These are phyloP conservation scores for Crithidia brevicula DNA, from an alignment of 208 protist species.

Conservation along the genomic window DNA sequence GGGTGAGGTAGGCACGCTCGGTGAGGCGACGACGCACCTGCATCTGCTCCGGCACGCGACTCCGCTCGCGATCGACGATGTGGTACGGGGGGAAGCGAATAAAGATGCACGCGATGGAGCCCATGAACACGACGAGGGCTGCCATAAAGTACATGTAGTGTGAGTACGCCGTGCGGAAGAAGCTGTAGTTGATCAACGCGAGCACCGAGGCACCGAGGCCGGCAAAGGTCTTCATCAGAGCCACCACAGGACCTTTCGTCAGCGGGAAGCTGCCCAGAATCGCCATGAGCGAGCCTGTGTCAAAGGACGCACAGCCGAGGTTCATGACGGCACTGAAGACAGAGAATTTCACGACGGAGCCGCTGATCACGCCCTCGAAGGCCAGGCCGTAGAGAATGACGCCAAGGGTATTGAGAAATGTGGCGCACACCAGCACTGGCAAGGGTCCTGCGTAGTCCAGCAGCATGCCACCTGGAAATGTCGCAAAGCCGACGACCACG, in stretches of 20 bases:
- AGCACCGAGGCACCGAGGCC: constrained; percentile 58
- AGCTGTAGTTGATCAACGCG: constrained; percentile 50
- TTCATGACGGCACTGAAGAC: constrained; percentile 66
- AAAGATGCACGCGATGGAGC: constrained; percentile 31
- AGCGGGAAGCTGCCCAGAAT: constrained; percentile 61
- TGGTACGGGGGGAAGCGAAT: constrained; percentile 61
- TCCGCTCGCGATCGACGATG: constrained; percentile 39
- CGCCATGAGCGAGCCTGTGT: constrained; percentile 70
- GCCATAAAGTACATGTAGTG: constrained; percentile 68
- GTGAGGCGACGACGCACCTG: constrained; percentile 54
- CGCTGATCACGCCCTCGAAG: constrained; percentile 51
- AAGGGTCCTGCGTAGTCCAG: constrained; percentile 66
- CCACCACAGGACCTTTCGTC: constrained; percentile 49
- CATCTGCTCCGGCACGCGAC: constrained; percentile 27
- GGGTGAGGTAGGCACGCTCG: constrained; percentile 60
- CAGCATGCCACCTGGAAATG: constrained; percentile 54
- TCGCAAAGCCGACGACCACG: constrained; percentile 48
- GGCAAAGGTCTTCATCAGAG: constrained; percentile 56
- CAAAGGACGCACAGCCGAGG: constrained; percentile 59
- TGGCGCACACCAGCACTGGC: constrained; percentile 36
- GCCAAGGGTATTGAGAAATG: constrained; percentile 37
- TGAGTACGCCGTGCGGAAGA: constrained; percentile 45
- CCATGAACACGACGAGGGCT: constrained; percentile 30
- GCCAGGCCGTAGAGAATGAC: constrained; percentile 55
- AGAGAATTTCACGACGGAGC: constrained; percentile 35